Evolutionary conservation across 2,329 filamentous ascomycete species (phyloP), one percentile per base, ranked within the genome.

Genomic region (Alternaria ethzedia): DNA sequence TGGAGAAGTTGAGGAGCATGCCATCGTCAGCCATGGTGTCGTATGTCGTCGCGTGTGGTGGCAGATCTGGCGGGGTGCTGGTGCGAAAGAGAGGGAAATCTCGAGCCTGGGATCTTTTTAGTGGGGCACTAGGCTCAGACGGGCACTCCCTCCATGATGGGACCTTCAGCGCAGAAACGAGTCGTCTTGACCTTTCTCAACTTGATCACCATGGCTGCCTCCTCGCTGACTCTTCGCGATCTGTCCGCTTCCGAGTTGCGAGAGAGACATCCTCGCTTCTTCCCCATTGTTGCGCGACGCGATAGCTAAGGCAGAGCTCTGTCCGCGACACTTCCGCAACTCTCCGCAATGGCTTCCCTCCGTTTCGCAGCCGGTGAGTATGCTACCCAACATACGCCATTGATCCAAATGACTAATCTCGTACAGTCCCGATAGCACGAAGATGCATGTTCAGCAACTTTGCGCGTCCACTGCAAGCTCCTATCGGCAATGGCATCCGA

Each of bases 1-100:
- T 84, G 72, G 93, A 90, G 78, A 98, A 97, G 75, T 98, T 98
- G 77, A 98, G 85, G 61, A 97, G 87, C 88, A 99, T 91, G 71
- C 94, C 94, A 89, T 97, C 92, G 84, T 98, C 94, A 55, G 92
- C 92, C 94, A 98, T 97, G 43, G 67, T 73, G 67, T 54, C 51
- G 28, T 49, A n/a, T 15, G 15, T 51, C 44, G 47, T 26, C 52
- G 57, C 49, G 49, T 57, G 3, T 46, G 51, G 44, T 51, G 43
- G 58, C 23, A 58, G 15, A 41, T 44, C 41, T 36, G 56, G 50
- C 54, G 59, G 61, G 46, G 65, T 51, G 64, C 45, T 20, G 51
- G 20, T 28, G 59, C 50, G 50, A 49, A 41, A n/a, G 57, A 49
- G 54, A 23, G 26, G 30, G 64, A 66, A 66, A 61, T 66, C 61